Evolutionary conservation across 257 asterid species (phyloP).

Genomic region (Ajuga chamaepitys): DNA sequence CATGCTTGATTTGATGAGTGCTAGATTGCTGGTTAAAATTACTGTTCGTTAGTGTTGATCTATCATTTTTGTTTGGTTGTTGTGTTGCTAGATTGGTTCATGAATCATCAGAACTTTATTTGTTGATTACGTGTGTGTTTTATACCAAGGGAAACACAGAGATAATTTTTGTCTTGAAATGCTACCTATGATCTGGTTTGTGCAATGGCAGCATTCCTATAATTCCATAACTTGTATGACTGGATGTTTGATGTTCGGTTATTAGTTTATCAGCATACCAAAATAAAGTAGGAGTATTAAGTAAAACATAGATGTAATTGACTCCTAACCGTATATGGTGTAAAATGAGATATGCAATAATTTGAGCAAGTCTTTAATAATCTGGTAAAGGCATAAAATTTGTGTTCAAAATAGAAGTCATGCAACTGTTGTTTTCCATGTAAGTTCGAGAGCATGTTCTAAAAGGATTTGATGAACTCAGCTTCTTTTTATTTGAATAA

Average conservation of each 20-base stretch:
- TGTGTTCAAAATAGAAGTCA: background rate
- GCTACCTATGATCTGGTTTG: background rate
- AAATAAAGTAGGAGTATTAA: background rate
- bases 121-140: background rate
- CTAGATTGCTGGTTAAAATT: background rate
- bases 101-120: background rate
- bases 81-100: background rate
- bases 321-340: background rate
- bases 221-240: background rate
- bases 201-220: background rate
- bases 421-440: background rate
- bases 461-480: background rate
- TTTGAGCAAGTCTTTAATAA: background rate
- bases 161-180: background rate
- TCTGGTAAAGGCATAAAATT: background rate
- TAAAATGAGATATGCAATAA: background rate
- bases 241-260: background rate
- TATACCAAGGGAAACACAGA: background rate
- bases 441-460: background rate
- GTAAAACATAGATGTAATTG: background rate
- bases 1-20: conserved; percentile 9
- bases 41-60: conserved; percentile 1
- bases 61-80: background rate
- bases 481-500: background rate
- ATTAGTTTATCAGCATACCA: background rate